Conservation (phyloP, 345 rosid genomes). For the Syzygium jambos region DNA sequence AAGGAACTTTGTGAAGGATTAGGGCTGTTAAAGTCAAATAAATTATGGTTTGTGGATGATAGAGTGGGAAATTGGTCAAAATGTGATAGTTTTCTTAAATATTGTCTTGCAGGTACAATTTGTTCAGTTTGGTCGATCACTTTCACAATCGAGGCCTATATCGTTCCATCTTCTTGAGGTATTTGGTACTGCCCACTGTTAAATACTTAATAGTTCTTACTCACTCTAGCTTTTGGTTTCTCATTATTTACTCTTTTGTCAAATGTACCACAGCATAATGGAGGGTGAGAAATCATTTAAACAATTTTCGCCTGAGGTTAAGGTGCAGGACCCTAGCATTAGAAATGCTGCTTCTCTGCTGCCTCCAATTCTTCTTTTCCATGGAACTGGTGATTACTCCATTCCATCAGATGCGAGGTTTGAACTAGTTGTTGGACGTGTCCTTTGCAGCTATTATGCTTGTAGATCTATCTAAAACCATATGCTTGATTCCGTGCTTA, state of each 20-base stretch:
- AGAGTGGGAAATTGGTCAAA: not conserved
- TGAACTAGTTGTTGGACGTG: slow-evolving; percentile 3
- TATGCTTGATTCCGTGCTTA: not conserved
- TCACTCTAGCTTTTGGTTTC: not conserved
- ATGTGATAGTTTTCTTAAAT: not conserved
- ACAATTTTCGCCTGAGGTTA: slow-evolving; percentile 73
- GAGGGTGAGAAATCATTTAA: slow-evolving; percentile 83
- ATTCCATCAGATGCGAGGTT: slow-evolving; percentile 93
- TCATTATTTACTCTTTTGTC: not conserved
- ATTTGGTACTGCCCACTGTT: not conserved
- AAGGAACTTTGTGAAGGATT: not conserved
- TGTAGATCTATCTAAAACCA: not conserved
- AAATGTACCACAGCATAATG: slow-evolving; percentile 62
- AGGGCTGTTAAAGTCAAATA: not conserved
- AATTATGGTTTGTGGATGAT: not conserved
- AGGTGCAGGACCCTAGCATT: slow-evolving; percentile 45
- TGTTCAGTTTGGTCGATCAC: slow-evolving; percentile 65
- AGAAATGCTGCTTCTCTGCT: slow-evolving; percentile 51
- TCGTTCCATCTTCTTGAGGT: slow-evolving; percentile 84
- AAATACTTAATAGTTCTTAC: not conserved
- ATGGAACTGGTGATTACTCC: slow-evolving; percentile 80
- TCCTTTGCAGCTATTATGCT: not conserved
- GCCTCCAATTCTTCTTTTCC: slow-evolving; percentile 70
- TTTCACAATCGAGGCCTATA: slow-evolving; percentile 79
- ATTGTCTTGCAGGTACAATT: slow-evolving; percentile 60